Evolutionary conservation across 2,329 filamentous ascomycete genomes (phyloP), one percentile per base, ranked within the genome.

Genomic region (Cytospora schulzeri): DNA sequence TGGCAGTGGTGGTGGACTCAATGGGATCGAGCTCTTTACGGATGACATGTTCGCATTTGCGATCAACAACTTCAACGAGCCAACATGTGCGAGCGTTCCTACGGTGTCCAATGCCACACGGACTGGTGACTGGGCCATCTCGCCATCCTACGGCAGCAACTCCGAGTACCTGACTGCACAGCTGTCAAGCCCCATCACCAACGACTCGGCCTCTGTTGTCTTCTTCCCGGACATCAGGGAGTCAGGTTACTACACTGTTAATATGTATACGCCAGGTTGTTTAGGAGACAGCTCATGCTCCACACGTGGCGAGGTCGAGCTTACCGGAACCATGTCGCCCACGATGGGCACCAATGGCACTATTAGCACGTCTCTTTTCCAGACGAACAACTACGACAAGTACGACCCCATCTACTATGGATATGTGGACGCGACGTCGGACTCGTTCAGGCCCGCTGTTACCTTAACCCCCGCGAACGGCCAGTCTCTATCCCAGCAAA

Each of bases 321-420:
- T 99, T 60, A 94, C 91, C 1, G 91, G 88, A 38, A 83, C 82
- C 28, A 88, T 95, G 80, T 84, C 66, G 2, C 60, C 87, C 3
- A 78, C 80, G 69, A 78, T 80, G 69, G 57, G 26, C 26, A 54
- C 62, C 4, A 60, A 67, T 26, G 71, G 81, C 73, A 71, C 77
- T 63, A 73, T 76, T 70, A 83, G 85, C 31, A 86, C 82, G 0
- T 83, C 85, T 0, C 79, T 97, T 9, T 96, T 85, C 74, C 95
- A 99, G 76, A 97, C 93, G 22, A 99, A 99, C 78, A 85, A 96
- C 74, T 96, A 89, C 75, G 94, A 98, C 80, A 99, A 99, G 77
- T 98, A 96, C 73, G 95, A 99, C 73, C 88, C 91, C 70, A 88
- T 99, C 65, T 97, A 93, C 77, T 90, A 89, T 69, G 95, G 93